A percentile compares a stretch with the other conserved stretches of the same genome.
Evolutionary conservation across 371 early-diverging fungal species (phyloP).

Genomic region (Antonospora locustae): DNA sequence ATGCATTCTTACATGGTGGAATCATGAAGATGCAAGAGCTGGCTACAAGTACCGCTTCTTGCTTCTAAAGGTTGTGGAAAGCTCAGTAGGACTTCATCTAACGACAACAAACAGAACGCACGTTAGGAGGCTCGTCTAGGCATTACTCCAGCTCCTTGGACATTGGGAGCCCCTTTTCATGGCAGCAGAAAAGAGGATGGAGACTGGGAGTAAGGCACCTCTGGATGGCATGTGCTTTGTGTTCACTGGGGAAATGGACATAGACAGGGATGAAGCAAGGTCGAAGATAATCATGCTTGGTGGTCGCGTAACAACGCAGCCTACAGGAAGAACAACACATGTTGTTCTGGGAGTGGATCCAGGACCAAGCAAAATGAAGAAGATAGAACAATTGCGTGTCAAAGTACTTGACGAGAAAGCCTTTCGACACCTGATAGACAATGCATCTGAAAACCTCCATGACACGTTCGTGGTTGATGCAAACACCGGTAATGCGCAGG

Average conservation of each 20-base stretch:
- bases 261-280: conserved; percentile 43
- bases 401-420: conserved; percentile 70
- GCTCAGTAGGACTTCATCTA: conserved; percentile 26
- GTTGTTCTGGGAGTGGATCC: conserved; percentile 73
- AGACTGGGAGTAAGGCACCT: conserved; percentile 18
- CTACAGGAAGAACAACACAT: conserved; percentile 74
- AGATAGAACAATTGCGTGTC: conserved; percentile 63
- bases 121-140: conserved; percentile 2
- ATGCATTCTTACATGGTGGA: conserved; percentile 48
- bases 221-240: conserved; percentile 38
- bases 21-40: conserved; percentile 18
- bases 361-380: conserved; percentile 72
- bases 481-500: background rate
- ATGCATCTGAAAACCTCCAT: conserved; percentile 32
- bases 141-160: too few species aligned
- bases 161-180: too few species aligned
- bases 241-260: conserved; percentile 45
- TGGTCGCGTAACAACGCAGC: conserved; percentile 65
- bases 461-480: background rate
- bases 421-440: conserved; percentile 64
- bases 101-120: conserved; percentile 34
- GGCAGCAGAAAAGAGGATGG: too few species aligned
- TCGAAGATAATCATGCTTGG: conserved; percentile 44
- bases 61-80: conserved; percentile 15
- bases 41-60: conserved; percentile 25